Base-by-base conservation (phyloP, 2,329 filamentous ascomycete genomes). In the Fusarium poae region DNA sequence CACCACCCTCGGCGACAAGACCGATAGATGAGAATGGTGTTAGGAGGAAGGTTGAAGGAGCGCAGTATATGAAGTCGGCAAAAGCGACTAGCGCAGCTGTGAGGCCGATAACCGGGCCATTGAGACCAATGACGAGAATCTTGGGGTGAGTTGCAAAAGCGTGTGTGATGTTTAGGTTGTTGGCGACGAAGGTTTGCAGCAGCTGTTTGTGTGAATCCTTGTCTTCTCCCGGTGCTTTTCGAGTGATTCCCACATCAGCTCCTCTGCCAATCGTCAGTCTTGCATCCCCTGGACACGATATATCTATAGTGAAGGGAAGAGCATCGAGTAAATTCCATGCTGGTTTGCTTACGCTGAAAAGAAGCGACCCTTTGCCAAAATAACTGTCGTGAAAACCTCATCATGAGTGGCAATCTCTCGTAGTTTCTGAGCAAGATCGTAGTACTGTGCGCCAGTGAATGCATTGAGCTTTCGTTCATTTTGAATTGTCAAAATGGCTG, bases 61-160 rank as follows among this genome's bases (percentile, higher is more conserved):
- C 85, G 76, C 88, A 90, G 84, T 98, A 98, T 78, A 98, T 88
- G 83, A 98, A 98, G 83, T 98, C 96, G 25, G 92, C 92, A 78
- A 93, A 92, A 29, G 90, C 90, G 60, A 93, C 83, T 1, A 98
- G 81, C 0, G 95, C 94, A 1, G 95, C 96, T 3, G 91, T 92
- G 32, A 98, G 89, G 8, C 96, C 96, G 54, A 99, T 86, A 13
- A 90, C 94, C 8, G 96, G 96, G 5, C 95, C 96, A 81, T 98
- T 98, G 70, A 98, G 89, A 0, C 93, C 96, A 0, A 91, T 90
- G 63, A 98, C 87, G 25, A 98, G 91, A 80, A 98, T 92, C 82
- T 98, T 97, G 73, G 94, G 92, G 81, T 98, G 96, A 16, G 89
- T 90, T 83, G 96, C 94, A 83, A 98, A 97, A 73, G 93, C 91